Evolutionary conservation across 306 rosid species (phyloP), one percentile per base, ranked within the genome.

Genomic region (Prinsepia uniflora): DNA sequence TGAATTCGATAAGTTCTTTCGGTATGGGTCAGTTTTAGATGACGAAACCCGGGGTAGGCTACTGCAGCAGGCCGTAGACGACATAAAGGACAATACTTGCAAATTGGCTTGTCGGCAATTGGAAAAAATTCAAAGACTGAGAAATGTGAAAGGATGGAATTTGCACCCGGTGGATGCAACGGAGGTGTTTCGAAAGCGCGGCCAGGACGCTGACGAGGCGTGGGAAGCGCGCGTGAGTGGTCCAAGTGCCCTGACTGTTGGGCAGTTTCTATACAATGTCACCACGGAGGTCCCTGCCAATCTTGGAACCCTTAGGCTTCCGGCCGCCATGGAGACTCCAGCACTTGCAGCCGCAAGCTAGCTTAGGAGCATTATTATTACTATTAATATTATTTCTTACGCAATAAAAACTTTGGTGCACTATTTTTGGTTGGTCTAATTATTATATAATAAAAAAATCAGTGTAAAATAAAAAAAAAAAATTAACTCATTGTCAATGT

Each of bases 161-260:
- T 81, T 89, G 55, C 91, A 87, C 14, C 71, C 73, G 0, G 5
- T 94, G 1, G 96, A 91, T 49, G 99, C 97, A 5, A 91, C 97
- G 1, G 83, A 87, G 36, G 99, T 84, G 53, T 89, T 86, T n/a
- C 71, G 50, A 53, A 83, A 67, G 62, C 67, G 64, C 0, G 92
- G 88, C 0, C 62, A 78, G 52, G 91, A 86, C 50, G 85, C 92
- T 1, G 74, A 91, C 36, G 81, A 85, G 67, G 82, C 84, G 1
- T 94, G 99, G 99, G 75, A 79, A 65, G 80, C 83, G 59, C n/a
- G 72, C 4, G 96, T 94, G 18, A 77, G 84, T 0, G 80, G 66
- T 22, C 92, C 95, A 5, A 78, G 91, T 79, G 74, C 82, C 0
- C 17, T 39, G 73, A 79, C 83, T 8, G 86, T 94, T 11, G 57